Percentiles rank a stretch among this genome's conserved stretches.
These are phyloP conservation scores for Rosa chinensis DNA, from an alignment of 306 rosid species.

Conservation along the genomic window DNA sequence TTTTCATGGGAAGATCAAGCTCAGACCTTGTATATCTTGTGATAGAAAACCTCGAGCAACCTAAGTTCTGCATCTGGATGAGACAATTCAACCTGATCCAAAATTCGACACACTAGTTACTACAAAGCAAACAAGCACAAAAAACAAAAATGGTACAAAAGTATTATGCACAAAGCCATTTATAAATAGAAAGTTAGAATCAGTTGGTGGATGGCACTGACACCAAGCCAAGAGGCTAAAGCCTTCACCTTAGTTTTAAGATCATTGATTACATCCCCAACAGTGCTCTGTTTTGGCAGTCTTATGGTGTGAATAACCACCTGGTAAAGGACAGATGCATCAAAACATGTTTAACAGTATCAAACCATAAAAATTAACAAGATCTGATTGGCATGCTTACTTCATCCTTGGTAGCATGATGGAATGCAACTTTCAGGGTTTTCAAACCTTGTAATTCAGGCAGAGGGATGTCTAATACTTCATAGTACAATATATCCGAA, in stretches of 20 bases:
- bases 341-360: not conserved
- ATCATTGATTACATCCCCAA: slow-evolving; percentile 82
- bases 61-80: slow-evolving; percentile 80
- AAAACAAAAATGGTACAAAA: not conserved
- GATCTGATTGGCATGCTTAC: slow-evolving; percentile 47
- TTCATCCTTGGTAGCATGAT: slow-evolving; percentile 84
- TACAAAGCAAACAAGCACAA: not conserved
- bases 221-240: slow-evolving; percentile 1
- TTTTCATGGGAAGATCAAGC: slow-evolving; percentile 20
- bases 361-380: not conserved
- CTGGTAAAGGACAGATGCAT: slow-evolving; percentile 35
- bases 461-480: slow-evolving; percentile 89
- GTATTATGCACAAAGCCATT: not conserved
- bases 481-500: slow-evolving; percentile 81
- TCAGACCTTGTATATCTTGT: slow-evolving; percentile 85
- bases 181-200: not conserved
- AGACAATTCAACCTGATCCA: slow-evolving; percentile 75
- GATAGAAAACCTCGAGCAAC: slow-evolving; percentile 92
- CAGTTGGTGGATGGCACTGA: not conserved
- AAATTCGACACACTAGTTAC: slow-evolving; percentile 19
- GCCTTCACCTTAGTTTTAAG: slow-evolving; percentile 72
- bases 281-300: slow-evolving; percentile 87
- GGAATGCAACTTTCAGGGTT: slow-evolving; percentile 87
- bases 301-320: slow-evolving; percentile 80
- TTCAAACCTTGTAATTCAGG: slow-evolving; percentile 91